Percentiles rank a stretch among this genome's conserved stretches.
These are phyloP conservation scores for Fusarium clavum DNA, from an alignment of 2,329 filamentous ascomycete genomes.

Conservation along the genomic window DNA sequence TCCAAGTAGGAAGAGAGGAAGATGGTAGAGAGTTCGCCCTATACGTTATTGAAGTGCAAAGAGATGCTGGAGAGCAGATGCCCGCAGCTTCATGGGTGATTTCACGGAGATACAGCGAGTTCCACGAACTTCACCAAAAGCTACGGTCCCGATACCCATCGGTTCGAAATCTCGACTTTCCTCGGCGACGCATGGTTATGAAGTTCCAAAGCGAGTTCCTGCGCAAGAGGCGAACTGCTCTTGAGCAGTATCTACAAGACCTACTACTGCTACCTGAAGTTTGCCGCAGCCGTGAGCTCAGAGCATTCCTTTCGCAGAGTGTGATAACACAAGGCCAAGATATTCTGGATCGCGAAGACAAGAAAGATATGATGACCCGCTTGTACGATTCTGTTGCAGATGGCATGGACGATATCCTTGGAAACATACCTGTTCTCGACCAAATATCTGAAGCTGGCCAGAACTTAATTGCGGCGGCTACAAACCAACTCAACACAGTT, in stretches of 20 bases:
- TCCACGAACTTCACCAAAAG: conserved; percentile 93
- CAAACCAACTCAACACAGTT: conserved; percentile 70
- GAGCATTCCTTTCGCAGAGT: conserved; percentile 91
- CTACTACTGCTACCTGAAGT: conserved; percentile 90
- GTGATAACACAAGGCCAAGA: conserved; percentile 75
- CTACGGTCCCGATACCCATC: conserved; percentile 87
- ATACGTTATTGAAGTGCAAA: conserved; percentile 91
- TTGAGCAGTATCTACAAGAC: conserved; percentile 87
- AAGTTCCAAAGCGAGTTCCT: conserved; percentile 97
- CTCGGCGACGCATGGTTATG: conserved; percentile 90
- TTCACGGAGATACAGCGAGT: conserved; percentile 94
- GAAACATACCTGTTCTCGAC: conserved; percentile 94
- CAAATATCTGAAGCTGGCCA: conserved; percentile 94
- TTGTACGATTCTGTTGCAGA: conserved; percentile 98
- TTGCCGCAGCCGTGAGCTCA: conserved; percentile 90
- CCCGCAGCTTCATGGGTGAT: conserved; percentile 95
- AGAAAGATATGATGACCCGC: conserved; percentile 89
- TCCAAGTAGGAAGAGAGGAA: conserved; percentile 90
- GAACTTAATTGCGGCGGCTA: conserved; percentile 84
- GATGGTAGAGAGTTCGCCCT: conserved; percentile 94
- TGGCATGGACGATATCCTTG: conserved; percentile 97
- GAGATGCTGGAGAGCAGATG: conserved; percentile 94
- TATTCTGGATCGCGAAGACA: conserved; percentile 69
- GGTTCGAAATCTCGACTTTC: conserved; percentile 91
- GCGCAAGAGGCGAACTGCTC: conserved; percentile 83